Base-by-base conservation (phyloP, 2,329 filamentous ascomycete species). In the Aspergillus awamori region DNA sequence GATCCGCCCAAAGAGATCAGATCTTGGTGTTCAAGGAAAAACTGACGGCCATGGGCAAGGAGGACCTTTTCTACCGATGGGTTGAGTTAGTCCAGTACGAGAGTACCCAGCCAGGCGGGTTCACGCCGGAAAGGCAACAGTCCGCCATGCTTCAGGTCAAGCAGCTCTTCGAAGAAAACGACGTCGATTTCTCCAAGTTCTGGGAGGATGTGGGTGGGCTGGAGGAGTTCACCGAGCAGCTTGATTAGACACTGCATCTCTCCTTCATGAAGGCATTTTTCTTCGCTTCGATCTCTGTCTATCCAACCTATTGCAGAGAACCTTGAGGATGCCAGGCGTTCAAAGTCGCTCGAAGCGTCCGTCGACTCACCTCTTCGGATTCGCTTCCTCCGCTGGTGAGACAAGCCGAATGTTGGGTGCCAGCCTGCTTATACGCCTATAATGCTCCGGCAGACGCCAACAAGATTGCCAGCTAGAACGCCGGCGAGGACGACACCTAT, bases 41-140 rank as follows among this genome's bases (percentile, higher is more conserved):
- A 20, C 82, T 97, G 67, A 83, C 85, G 1, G 83, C 83, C 2
- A 82, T 95, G 76, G 92, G 90, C 47, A 96, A 97, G 77, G 93
- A 97, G 75, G 87, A 90, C 65, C 76, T 97, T 57, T 97, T 97
- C 79, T 97, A 91, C 79, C 87, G 89, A 58, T 97, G 93, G 92
- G 91, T 97, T 53, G 93, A 97, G 80, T 85, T 96, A 72, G 88
- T 97, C 53, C 93, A 97, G 78, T 96, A 87, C 70, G 93, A 97
- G 78, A 89, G 91, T 45, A 89, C 87, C 38, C 85, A 86, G 67
- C 90, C 92, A 0, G 91, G 89, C 17, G 91, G 91, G 0, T 96
- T 96, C 72, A 90, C 89, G 1, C 80, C 83, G 0, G 89, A 93
- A 72, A 84, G 87, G 70, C 92, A 96, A 77, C 81, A 86, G 59